phyloP scores from a whole-genome alignment of 768 basidiomycete species.

The Cantharellus anzutake region DNA sequence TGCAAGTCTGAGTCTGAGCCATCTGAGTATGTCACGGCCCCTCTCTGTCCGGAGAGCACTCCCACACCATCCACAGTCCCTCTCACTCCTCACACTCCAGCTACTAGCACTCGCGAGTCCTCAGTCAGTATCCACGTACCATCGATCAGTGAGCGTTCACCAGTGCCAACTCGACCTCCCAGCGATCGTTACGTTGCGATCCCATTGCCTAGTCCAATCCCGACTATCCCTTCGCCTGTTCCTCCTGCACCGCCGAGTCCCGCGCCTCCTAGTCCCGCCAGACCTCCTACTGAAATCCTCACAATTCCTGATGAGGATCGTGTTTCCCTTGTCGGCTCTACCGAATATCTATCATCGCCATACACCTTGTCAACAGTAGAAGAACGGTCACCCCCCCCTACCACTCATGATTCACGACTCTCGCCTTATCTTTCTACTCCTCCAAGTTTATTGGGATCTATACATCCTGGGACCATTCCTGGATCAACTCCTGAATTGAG shows the following conservation, averaged over 20 bases:
- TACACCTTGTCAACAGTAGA: not conserved
- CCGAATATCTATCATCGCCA: not conserved
- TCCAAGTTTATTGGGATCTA: not conserved
- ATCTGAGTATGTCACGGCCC: slow-evolving; percentile 33
- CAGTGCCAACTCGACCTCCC: not conserved
- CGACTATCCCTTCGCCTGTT: not conserved
- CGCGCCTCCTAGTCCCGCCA: not conserved
- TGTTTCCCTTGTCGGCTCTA: not conserved
- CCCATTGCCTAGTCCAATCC: not conserved
- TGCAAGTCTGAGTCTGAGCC: slow-evolving; percentile 12
- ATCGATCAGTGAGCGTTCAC: not conserved
- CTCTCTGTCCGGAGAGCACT: not conserved
- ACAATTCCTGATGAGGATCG: not conserved
- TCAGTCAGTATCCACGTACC: no score
- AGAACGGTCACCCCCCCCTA: not conserved
- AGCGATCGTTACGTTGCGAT: not conserved
- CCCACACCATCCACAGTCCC: not conserved
- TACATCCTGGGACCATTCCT: not conserved
- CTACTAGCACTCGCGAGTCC: no score
- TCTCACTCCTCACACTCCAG: no score
- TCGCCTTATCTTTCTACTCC: not conserved
- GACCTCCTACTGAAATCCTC: not conserved
- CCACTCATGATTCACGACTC: not conserved
- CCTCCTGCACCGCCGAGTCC: not conserved
- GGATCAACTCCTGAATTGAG: not conserved